Evolutionary conservation across 2,329 filamentous ascomycete species (phyloP).

Genomic region (Cercospora zeae-maydis): DNA sequence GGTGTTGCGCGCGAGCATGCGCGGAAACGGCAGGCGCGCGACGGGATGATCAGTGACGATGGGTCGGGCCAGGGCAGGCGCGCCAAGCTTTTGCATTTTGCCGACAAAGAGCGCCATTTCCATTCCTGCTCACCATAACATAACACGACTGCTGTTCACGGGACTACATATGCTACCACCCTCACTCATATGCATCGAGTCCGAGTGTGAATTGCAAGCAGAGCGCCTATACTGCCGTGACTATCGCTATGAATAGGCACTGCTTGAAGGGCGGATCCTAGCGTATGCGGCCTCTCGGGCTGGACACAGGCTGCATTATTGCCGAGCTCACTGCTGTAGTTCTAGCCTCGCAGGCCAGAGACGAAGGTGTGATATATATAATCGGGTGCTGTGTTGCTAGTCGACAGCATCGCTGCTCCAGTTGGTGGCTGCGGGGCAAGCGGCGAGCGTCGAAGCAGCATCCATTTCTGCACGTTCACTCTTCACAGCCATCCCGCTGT

Average conservation of each 20-base stretch:
- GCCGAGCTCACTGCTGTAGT: not conserved
- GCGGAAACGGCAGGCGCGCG: not conserved
- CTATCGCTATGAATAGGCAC: not conserved
- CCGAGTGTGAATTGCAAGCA: not conserved
- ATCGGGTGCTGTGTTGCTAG: not conserved
- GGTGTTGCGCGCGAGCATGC: not conserved
- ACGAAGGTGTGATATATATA: not conserved
- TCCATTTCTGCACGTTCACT: not conserved
- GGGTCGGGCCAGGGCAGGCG: not conserved
- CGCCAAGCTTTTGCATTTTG: not conserved
- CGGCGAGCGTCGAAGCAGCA: not conserved
- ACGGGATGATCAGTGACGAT: conserved; percentile 2
- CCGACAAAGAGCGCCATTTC: not conserved
- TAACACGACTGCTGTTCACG: not conserved
- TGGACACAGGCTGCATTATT: not conserved
- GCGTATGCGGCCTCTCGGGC: not conserved
- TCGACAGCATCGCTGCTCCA: not conserved
- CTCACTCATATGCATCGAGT: not conserved
- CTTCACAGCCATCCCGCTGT: not conserved
- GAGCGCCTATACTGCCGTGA: not conserved
- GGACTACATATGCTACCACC: not conserved
- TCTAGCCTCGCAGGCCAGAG: not conserved
- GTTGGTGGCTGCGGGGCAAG: not conserved
- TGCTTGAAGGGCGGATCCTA: not conserved
- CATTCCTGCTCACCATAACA: not conserved